Base-by-base conservation (phyloP, 1,139 yeast genomes). In the Sugiyamaella pinicola region DNA sequence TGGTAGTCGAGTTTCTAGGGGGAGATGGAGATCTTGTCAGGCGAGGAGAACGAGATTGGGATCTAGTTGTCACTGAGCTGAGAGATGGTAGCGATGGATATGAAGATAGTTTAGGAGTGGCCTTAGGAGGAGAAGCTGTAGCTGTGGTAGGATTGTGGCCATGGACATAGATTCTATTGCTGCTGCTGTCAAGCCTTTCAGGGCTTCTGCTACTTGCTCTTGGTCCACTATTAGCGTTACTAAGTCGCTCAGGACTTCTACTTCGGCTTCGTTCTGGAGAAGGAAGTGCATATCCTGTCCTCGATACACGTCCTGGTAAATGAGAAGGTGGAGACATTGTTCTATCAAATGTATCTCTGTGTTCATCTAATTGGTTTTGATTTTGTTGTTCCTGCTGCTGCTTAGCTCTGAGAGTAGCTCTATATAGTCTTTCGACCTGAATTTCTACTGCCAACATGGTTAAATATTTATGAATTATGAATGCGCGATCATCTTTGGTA, bases 371-470 rank as follows among this genome's bases (percentile, higher is more conserved):
- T 22, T 19, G 44, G 9, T 46, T 13, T 8, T 24, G 40, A 12
- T 31, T 12, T 28, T 46, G 46, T 18, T 37, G 33, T 17, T 26
- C 44, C 34, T 47, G 49, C 40, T 39, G 44, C 49, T 54, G 51
- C 21, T 51, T 31, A 21, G 55, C 58, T 31, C 69, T 63, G 13
- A 74, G 51, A 6, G 75, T 61, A 2, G 79, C 80, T 54, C 73
- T 72, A 65, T 78, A 83, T 8, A 84, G 77, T 46, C 90, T 69
- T 24, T 78, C 80, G n/a, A 83, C 78, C 66, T 84, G 90, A 15
- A 84, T 81, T 55, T 79, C 75, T 50, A 80, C 76, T 12, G 87
- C 85, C 44, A 84, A 60, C 47, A 70, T 74, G 15, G 70, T 72
- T 21, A 84, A 69, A 63, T 81, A 84, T 15, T 65, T 68, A 40